A percentile compares a stretch with the other conserved stretches of the same genome.
These are phyloP conservation scores for Myxozyma lipomycoides DNA, from an alignment of 805 yeast genomes.

Conservation along the genomic window DNA sequence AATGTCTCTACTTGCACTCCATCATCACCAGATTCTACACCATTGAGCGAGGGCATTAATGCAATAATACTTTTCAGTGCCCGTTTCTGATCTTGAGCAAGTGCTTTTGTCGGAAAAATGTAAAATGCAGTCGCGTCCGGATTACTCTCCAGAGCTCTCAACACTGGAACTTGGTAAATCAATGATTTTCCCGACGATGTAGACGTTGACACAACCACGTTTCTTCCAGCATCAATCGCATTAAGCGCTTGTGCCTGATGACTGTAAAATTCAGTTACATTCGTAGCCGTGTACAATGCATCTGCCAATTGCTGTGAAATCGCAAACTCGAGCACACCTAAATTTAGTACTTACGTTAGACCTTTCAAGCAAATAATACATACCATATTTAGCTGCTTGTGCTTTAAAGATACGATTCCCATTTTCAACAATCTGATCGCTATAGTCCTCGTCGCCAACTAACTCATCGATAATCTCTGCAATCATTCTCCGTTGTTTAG, in stretches of 20 bases:
- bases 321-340: slow-evolving; percentile 41
- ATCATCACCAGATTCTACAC: no score
- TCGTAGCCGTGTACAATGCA: slow-evolving; percentile 49
- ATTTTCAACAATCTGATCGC: slow-evolving; percentile 56
- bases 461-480: slow-evolving; percentile 50
- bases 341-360: not conserved
- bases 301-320: slow-evolving; percentile 50
- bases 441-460: slow-evolving; percentile 48
- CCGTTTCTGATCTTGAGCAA: slow-evolving; percentile 93
- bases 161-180: slow-evolving; percentile 83
- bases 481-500: slow-evolving; percentile 43
- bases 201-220: slow-evolving; percentile 87
- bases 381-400: slow-evolving; percentile 44
- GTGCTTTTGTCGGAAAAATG: slow-evolving; percentile 93
- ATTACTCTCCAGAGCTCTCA: slow-evolving; percentile 46
- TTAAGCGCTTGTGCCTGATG: slow-evolving; percentile 83
- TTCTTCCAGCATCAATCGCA: slow-evolving; percentile 47
- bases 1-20: slow-evolving; percentile 60
- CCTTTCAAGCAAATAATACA: not conserved
- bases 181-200: slow-evolving; percentile 96
- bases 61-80: slow-evolving; percentile 60
- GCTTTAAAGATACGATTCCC: slow-evolving; percentile 46
- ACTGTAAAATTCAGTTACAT: slow-evolving; percentile 55
- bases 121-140: slow-evolving; percentile 65
- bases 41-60: slow-evolving; percentile 46